phyloP scores from a whole-genome alignment of 2,329 filamentous ascomycete genomes.

The Magnaporthiopsis poae region DNA sequence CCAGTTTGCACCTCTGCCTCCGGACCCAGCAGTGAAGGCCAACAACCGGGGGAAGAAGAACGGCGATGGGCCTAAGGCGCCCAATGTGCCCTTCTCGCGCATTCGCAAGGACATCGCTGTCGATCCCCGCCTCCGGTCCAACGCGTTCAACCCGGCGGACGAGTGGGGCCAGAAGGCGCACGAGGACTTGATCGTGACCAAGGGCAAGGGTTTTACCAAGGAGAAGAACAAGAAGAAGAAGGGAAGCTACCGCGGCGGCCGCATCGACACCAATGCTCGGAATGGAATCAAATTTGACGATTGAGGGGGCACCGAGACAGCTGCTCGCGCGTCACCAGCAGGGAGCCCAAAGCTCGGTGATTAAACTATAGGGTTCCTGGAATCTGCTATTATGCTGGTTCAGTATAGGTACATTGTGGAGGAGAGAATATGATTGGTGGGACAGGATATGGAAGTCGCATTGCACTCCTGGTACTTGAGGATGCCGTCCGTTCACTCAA shows the following conservation, averaged over 20 bases:
- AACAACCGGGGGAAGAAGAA: conserved; percentile 37
- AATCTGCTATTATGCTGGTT: no score
- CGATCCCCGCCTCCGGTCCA: conserved; percentile 62
- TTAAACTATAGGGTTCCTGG: no score
- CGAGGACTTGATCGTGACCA: conserved; percentile 78
- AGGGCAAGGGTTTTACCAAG: conserved; percentile 96
- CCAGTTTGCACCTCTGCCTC: conserved; percentile 41
- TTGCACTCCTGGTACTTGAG: no score
- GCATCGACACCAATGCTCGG: conserved; percentile 70
- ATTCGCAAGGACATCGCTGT: conserved; percentile 60
- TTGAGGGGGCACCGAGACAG: conserved; percentile 28
- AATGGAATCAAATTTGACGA: conserved; percentile 94
- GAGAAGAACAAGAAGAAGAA: conserved; percentile 99
- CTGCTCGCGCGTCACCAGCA: no score
- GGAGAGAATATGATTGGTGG: no score
- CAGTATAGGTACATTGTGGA: no score
- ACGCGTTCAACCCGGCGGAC: conserved; percentile 62
- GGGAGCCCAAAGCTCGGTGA: no score
- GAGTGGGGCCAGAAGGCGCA: conserved; percentile 84
- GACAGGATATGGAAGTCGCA: no score
- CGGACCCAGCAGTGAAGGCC: conserved; percentile 31
- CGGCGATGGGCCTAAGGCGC: conserved; percentile 35
- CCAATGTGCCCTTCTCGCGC: conserved; percentile 64
- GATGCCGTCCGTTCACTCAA: no score
- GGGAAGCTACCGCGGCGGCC: conserved; percentile 75